A percentile compares a stretch with the other conserved stretches of the same genome.
Evolutionary conservation across 108 stramenopile species (phyloP).

Genomic region (Skeletonema marinoi): DNA sequence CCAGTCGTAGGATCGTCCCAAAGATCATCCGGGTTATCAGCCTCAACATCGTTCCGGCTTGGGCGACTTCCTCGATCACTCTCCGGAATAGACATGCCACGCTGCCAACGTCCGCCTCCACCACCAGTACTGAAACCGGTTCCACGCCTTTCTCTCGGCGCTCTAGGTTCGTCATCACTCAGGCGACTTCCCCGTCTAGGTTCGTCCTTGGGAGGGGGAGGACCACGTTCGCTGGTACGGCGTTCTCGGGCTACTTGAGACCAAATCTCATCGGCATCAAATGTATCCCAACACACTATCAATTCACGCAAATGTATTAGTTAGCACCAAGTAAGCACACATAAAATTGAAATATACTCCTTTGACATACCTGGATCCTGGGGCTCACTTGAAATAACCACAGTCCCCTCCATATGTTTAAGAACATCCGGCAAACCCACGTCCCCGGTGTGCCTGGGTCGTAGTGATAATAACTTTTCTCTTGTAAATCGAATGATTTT

Average conservation of each 20-base stretch:
- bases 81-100: conserved; percentile 75
- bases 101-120: conserved; percentile 69
- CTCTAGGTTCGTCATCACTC: neutral
- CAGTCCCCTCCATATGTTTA: conserved; percentile 56
- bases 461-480: conserved; percentile 75
- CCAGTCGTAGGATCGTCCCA: conserved; percentile 82
- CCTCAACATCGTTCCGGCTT: conserved; percentile 45
- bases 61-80: conserved; percentile 2
- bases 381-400: conserved; percentile 52
- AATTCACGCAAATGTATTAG: neutral
- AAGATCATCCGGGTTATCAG: conserved; percentile 76
- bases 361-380: conserved; percentile 79
- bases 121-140: neutral
- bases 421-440: conserved; percentile 46
- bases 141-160: conserved; percentile 1
- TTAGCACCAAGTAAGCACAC: conserved; percentile 3
- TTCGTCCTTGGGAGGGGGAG: conserved; percentile 5
- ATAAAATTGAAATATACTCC: neutral
- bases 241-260: conserved; percentile 42
- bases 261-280: conserved; percentile 86
- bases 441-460: conserved; percentile 47
- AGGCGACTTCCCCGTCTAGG: neutral
- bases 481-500: conserved; percentile 76
- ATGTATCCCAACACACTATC: conserved; percentile 83
- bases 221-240: conserved; percentile 23